Evolutionary conservation across 2,329 filamentous ascomycete genomes (phyloP).

Genomic region (Trichoderma koningiopsis): DNA sequence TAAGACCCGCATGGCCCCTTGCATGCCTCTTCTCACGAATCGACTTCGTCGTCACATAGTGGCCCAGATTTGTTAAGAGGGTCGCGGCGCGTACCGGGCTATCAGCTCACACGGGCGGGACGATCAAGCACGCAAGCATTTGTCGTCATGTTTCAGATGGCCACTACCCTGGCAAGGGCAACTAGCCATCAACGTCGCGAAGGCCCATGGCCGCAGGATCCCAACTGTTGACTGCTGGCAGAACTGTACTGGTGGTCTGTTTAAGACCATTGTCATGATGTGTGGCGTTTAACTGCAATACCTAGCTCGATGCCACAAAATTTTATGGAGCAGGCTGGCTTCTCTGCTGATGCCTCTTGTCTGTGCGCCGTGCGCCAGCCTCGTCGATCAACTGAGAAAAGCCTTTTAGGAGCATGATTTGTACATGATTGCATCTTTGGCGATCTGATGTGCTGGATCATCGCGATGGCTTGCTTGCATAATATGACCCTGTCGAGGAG

Average conservation of each 20-base stretch:
- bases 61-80: neutral
- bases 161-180: slow-evolving; percentile 16
- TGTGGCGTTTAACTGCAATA: neutral
- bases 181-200: slow-evolving; percentile 24
- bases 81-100: slow-evolving; percentile 21
- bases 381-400: slow-evolving; percentile 10
- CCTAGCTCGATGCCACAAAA: neutral
- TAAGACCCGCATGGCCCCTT: slow-evolving; percentile 12
- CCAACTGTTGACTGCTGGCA: neutral
- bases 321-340: neutral
- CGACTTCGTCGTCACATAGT: slow-evolving; percentile 10
- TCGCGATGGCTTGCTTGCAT: slow-evolving; percentile 15
- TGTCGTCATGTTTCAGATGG: slow-evolving; percentile 29
- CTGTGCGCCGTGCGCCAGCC: slow-evolving; percentile 20
- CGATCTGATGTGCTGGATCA: slow-evolving; percentile 25
- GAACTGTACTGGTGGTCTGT: neutral
- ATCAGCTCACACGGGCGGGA: slow-evolving; percentile 31
- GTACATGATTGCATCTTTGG: slow-evolving; percentile 9
- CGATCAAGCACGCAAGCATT: slow-evolving; percentile 35
- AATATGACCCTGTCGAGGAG: neutral
- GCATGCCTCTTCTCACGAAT: slow-evolving; percentile 6
- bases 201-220: neutral
- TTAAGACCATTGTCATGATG: neutral
- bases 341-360: neutral
- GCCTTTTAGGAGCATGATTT: neutral